These are phyloP conservation scores for Ceratobasidium sp. DNA, from an alignment of 1,284 basidiomycete genomes.

Conservation along the genomic window DNA sequence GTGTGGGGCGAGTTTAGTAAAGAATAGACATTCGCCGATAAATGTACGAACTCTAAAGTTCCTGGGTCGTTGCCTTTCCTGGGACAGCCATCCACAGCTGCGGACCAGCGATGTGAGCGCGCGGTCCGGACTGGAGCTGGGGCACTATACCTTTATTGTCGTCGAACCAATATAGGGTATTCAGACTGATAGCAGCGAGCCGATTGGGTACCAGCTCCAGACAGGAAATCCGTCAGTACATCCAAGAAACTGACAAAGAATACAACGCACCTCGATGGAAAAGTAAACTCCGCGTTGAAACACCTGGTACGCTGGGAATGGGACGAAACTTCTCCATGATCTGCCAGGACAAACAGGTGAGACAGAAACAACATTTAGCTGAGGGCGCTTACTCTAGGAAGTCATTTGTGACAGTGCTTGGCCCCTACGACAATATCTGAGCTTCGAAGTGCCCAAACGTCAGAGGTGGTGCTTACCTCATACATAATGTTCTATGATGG, in stretches of 20 bases:
- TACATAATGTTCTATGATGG: conserved; percentile 68
- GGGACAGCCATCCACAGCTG: conserved; percentile 76
- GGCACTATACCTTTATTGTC: conserved; percentile 80
- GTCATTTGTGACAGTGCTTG: conserved; percentile 80
- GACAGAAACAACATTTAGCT: conserved; percentile 45
- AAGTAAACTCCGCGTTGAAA: conserved; percentile 89
- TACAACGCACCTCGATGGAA: conserved; percentile 82
- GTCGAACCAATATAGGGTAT: conserved; percentile 94
- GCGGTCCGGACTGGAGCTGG: conserved; percentile 30
- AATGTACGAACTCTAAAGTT: conserved; percentile 70
- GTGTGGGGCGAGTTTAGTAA: conserved; percentile 1
- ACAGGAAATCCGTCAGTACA: background rate
- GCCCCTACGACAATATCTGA: conserved; percentile 61
- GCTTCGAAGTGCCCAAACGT: conserved; percentile 50
- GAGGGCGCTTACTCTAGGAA: conserved; percentile 68
- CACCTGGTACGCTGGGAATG: conserved; percentile 80
- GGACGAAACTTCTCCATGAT: conserved; percentile 87
- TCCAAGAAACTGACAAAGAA: conserved; percentile 59
- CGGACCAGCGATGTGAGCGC: conserved; percentile 7
- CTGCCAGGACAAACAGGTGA: conserved; percentile 55
- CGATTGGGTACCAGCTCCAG: conserved; percentile 57
- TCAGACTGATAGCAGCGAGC: conserved; percentile 85
- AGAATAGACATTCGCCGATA: background rate
- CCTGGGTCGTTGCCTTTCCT: conserved; percentile 75
- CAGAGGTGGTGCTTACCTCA: conserved; percentile 60